Percentiles rank a stretch among this genome's conserved stretches.
Evolutionary conservation across 148 eudicot species (phyloP).

Genomic region (Nepenthes mirabilis): DNA sequence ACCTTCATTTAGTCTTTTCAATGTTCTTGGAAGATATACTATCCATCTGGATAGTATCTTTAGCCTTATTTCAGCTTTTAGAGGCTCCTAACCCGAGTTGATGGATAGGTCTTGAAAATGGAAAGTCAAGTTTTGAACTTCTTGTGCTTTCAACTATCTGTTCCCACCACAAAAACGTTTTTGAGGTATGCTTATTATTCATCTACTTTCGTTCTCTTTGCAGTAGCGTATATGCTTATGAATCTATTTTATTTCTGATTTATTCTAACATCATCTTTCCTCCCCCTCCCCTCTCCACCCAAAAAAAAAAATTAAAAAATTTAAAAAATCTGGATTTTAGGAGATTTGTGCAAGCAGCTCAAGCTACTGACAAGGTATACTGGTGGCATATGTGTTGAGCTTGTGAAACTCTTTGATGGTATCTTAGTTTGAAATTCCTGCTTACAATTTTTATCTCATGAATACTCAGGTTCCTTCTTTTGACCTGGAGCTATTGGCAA

Average conservation of each 20-base stretch:
- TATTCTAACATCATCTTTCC: not conserved
- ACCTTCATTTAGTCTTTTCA: too few species aligned
- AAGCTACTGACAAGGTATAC: slow-evolving; percentile 43
- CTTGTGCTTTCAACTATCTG: slow-evolving; percentile 59
- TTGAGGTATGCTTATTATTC: slow-evolving; percentile 38
- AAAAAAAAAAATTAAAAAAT: too few species aligned
- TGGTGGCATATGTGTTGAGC: not conserved
- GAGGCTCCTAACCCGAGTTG: slow-evolving; percentile 5
- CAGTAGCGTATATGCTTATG: not conserved
- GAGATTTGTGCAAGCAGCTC: slow-evolving; percentile 77
- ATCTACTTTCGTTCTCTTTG: not conserved
- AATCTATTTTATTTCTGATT: not conserved
- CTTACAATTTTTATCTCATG: not conserved
- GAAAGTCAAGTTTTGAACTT: slow-evolving; percentile 59
- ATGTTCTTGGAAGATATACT: not conserved
- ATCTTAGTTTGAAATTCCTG: not conserved
- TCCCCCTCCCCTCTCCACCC: not conserved
- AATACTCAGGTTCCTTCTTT: slow-evolving; percentile 37
- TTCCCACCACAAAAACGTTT: slow-evolving; percentile 76
- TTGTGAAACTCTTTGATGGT: not conserved
- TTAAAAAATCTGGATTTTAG: slow-evolving; percentile 16
- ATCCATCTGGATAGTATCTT: not conserved
- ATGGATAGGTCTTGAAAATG: slow-evolving; percentile 67
- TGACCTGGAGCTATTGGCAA: slow-evolving; percentile 73
- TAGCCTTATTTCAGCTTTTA: not conserved